Evolutionary conservation across 106 monocot genomes (phyloP).

Genomic region (Narthecium ossifragum): DNA sequence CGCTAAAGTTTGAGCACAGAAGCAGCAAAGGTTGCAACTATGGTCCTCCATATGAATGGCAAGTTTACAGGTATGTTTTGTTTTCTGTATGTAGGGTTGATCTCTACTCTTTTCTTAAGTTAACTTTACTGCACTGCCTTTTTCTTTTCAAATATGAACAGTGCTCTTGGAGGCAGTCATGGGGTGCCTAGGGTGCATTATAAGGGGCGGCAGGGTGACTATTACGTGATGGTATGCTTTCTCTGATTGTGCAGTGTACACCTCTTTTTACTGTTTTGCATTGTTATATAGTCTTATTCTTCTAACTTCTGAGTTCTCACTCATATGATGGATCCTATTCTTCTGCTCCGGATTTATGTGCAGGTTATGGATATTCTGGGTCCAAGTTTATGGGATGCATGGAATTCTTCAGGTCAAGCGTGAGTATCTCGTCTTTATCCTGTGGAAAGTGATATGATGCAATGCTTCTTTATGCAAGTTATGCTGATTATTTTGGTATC

Average conservation of each 20-base stretch:
- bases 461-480: no score
- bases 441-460: not conserved
- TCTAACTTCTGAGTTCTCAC: no score
- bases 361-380: constrained; percentile 83
- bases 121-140: constrained; percentile 2
- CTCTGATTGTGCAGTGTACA: not conserved
- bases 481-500: no score
- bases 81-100: not conserved
- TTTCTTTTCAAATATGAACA: no score
- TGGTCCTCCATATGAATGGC: constrained; percentile 95
- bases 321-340: no score
- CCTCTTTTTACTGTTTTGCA: not conserved
- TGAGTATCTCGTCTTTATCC: constrained; percentile 17
- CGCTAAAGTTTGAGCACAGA: constrained; percentile 77
- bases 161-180: constrained; percentile 57
- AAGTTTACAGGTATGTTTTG: constrained; percentile 64
- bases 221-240: constrained; percentile 49
- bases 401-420: constrained; percentile 72
- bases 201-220: constrained; percentile 67
- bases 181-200: constrained; percentile 69
- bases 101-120: not conserved
- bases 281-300: no score
- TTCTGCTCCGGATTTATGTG: not conserved
- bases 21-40: constrained; percentile 90
- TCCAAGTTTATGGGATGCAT: constrained; percentile 76